Conservation (phyloP, 148 eudicot species). For the Heliamphora exappendiculata region DNA sequence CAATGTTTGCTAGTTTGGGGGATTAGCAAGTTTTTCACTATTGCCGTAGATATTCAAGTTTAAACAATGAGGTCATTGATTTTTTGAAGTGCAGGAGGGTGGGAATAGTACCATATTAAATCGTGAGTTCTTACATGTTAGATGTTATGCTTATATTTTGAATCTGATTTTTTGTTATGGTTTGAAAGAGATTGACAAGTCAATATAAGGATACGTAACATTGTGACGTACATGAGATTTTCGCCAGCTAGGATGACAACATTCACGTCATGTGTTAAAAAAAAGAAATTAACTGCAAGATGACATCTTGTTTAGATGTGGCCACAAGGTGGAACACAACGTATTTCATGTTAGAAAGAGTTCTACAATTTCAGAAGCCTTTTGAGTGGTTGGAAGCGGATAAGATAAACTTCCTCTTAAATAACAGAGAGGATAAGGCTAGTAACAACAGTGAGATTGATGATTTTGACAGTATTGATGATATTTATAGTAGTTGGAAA, state of each 20-base stretch:
- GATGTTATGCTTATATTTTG: background rate
- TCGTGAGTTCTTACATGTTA: background rate
- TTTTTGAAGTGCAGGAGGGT: background rate
- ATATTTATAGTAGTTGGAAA: too few species aligned
- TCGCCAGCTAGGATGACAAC: background rate
- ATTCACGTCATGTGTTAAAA: background rate
- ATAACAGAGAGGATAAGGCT: background rate
- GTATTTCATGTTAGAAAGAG: too few species aligned
- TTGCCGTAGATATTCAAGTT: conserved; percentile 14
- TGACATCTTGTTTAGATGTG: background rate
- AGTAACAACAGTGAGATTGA: too few species aligned
- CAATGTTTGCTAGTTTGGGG: conserved; percentile 6
- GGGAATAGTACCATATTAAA: background rate
- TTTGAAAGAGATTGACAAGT: background rate
- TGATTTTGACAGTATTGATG: too few species aligned
- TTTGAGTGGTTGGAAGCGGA: background rate
- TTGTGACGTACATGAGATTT: background rate
- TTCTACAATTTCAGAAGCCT: background rate
- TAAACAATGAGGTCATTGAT: conserved; percentile 3
- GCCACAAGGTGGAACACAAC: too few species aligned
- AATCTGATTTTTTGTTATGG: background rate
- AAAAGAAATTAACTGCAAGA: background rate
- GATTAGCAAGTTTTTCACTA: background rate
- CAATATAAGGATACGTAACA: background rate
- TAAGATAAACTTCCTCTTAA: background rate